Base-by-base conservation (phyloP, 2,329 filamentous ascomycete species). In the Neonectria faginata region DNA sequence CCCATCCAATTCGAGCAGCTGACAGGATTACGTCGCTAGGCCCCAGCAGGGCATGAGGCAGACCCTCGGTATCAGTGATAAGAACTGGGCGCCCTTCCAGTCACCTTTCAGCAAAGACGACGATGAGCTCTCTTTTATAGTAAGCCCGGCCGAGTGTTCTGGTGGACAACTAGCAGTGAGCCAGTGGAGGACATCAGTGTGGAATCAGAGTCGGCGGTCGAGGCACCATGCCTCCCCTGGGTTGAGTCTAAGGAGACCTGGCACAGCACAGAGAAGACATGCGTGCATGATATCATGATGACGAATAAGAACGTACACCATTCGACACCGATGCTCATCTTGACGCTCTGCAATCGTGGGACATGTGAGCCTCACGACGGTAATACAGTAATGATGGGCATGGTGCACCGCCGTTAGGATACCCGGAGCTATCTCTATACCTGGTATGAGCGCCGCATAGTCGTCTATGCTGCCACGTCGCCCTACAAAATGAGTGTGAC, bases 321-420 rank as follows among this genome's bases (percentile, higher is more conserved):
- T 45, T 71, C 69, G 22, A 71, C 69, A n/a, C 69, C 69, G 14
- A 71, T 71, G 69, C 67, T 71, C 22, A 71, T 69, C 25, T 27
- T 71, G 6, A 71, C 69, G 1, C 62, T 71, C 1, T 71, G 69
- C 67, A 64, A 71, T 29, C 69, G 69, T 42, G 67, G 65, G 16
- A 14, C 50, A 0, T 71, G 69, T 44, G 56, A 70, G 44, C 69
- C 69, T n/a, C 57, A 50, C 52, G 52, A 54, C 22, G 59, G 68
- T n/a, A 71, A 71, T 54, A 71, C 69, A 2, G 58, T 71, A 33
- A 57, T 71, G 27, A 55, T 71, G 42, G 67, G 67, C 27, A 71
- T 71, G 69, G 67, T 71, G n/a, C 69, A 71, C 65, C 71, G 66
- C 57, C 69, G 69, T 22, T 71, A 71, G 50, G 69, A 71, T 44